Evolutionary conservation across 306 rosid species (phyloP).

Genomic region (Quercus cerris): DNA sequence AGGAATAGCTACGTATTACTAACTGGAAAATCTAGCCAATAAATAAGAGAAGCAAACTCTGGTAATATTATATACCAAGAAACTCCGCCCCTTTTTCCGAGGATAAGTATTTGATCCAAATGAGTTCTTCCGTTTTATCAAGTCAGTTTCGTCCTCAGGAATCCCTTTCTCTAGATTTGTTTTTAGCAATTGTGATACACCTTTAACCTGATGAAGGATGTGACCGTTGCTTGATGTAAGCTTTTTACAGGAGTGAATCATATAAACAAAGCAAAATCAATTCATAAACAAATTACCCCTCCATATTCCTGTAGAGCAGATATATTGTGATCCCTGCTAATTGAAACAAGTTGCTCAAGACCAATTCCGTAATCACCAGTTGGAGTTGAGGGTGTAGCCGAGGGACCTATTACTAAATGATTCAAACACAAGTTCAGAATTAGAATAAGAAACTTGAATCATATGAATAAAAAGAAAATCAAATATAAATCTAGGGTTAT

Average conservation of each 20-base stretch:
- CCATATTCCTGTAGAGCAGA: slow-evolving; percentile 60
- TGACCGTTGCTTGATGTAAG: slow-evolving; percentile 2
- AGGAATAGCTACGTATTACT: background rate
- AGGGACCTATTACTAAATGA: slow-evolving; percentile 35
- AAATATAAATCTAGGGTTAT: background rate
- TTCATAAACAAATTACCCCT: slow-evolving; percentile 57
- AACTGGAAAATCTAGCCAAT: background rate
- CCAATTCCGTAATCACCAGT: slow-evolving; percentile 54
- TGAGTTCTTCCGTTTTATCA: slow-evolving; percentile 50
- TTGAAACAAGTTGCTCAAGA: slow-evolving; percentile 65
- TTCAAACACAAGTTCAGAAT: slow-evolving; percentile 21
- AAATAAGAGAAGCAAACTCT: background rate
- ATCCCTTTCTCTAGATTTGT: slow-evolving; percentile 67
- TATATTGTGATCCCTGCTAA: slow-evolving; percentile 63
- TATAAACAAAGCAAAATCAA: background rate
- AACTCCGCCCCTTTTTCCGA: slow-evolving; percentile 82
- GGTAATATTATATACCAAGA: slow-evolving; percentile 48
- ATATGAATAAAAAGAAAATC: background rate
- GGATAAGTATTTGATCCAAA: slow-evolving; percentile 98
- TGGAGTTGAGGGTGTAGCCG: slow-evolving; percentile 42
- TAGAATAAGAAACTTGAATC: slow-evolving; percentile 11
- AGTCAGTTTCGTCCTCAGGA: slow-evolving; percentile 53
- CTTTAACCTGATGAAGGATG: slow-evolving; percentile 58
- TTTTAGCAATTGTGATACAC: slow-evolving; percentile 57
- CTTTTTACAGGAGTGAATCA: background rate